Evolutionary conservation across 2,329 filamentous ascomycete species (phyloP).

Genomic region (Aspergillus sp.): DNA sequence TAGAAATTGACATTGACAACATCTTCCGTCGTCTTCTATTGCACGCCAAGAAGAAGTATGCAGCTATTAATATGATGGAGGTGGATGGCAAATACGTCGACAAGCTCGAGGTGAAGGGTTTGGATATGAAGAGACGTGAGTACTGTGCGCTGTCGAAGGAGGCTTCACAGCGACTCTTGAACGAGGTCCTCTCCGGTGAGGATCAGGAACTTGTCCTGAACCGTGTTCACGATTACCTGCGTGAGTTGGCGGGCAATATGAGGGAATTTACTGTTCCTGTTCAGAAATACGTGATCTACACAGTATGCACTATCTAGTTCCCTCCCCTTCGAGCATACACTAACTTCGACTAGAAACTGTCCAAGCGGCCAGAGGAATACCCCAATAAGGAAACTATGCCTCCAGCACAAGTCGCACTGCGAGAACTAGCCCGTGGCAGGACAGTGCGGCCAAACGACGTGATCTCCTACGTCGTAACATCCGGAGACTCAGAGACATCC

Average conservation of each 20-base stretch:
- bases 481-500: conserved; percentile 61
- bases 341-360: conserved; percentile 65
- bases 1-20: conserved; percentile 98
- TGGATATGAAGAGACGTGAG: conserved; percentile 96
- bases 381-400: conserved; percentile 95
- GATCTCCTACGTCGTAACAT: conserved; percentile 90
- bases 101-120: conserved; percentile 95
- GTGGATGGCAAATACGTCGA: conserved; percentile 86
- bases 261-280: conserved; percentile 71
- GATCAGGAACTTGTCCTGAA: conserved; percentile 84
- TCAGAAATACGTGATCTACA: conserved; percentile 95
- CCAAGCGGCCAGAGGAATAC: conserved; percentile 90
- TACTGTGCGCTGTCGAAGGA: conserved; percentile 96
- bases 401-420: conserved; percentile 90
- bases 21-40: conserved; percentile 89
- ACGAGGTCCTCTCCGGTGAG: conserved; percentile 91
- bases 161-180: conserved; percentile 83
- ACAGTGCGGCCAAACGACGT: conserved; percentile 90
- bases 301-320: conserved; percentile 45
- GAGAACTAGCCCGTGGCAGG: conserved; percentile 83
- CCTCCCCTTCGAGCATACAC: not conserved
- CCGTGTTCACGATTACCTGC: conserved; percentile 89
- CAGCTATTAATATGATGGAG: conserved; percentile 90
- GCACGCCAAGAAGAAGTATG: conserved; percentile 99
- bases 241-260: conserved; percentile 83